These are phyloP conservation scores for Cladophialophora immunda DNA, from an alignment of 2,329 filamentous ascomycete species.

Conservation along the genomic window DNA sequence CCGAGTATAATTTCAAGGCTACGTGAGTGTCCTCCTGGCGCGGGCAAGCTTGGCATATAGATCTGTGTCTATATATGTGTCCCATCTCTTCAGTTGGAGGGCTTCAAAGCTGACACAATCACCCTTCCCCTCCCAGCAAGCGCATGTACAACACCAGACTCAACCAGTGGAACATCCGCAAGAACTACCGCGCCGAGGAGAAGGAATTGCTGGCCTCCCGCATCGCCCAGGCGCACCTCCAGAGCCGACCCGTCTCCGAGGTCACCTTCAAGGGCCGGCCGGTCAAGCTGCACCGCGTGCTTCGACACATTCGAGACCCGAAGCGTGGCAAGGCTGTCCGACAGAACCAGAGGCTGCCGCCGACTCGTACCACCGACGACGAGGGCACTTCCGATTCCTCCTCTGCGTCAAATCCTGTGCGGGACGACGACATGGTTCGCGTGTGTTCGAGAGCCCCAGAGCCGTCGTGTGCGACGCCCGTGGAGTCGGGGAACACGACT, in stretches of 20 bases:
- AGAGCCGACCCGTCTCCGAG: conserved; percentile 6
- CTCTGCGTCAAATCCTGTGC: not conserved
- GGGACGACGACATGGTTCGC: not conserved
- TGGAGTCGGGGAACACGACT: conserved; percentile 6
- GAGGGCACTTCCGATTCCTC: not conserved
- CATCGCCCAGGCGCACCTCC: conserved; percentile 15
- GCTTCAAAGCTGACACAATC: too few relatives aligned
- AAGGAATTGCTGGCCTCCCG: conserved; percentile 20
- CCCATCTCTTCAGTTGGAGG: too few relatives aligned
- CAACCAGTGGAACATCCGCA: conserved; percentile 27
- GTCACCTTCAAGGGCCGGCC: conserved; percentile 18
- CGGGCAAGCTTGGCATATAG: too few relatives aligned
- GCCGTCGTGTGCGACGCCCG: not conserved
- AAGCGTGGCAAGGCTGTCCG: not conserved
- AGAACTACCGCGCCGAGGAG: conserved; percentile 23
- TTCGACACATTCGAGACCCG: not conserved
- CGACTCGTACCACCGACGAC: not conserved
- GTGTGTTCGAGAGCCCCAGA: not conserved
- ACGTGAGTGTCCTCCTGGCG: conserved; percentile 11
- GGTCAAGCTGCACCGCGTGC: conserved; percentile 21
- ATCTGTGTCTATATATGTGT: conserved; percentile 3
- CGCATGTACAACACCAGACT: conserved; percentile 27
- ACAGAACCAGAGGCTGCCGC: not conserved
- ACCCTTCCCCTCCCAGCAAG: not conserved
- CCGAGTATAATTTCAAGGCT: conserved; percentile 12